Base-by-base conservation (phyloP, 2,329 filamentous ascomycete species). In the Colletotrichum neosansevieriae region DNA sequence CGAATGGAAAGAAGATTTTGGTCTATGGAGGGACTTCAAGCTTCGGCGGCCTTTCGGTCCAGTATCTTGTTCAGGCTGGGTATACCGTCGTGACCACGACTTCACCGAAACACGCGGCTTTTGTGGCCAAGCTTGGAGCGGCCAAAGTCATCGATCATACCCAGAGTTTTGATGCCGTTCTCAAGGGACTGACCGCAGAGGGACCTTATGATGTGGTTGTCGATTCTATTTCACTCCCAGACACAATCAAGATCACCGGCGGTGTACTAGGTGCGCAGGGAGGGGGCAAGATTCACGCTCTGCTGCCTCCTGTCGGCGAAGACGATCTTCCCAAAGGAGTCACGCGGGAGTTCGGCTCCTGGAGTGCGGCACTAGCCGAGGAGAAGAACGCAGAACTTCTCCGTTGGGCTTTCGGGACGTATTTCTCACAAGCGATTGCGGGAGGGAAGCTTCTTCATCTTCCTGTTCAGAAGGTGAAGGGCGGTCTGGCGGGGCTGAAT, bases 11-110 rank as follows among this genome's bases (percentile, higher is more conserved):
- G 24, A 67, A 38, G 17, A 50, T 77, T 11, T 47, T 76, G 44
- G 67, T 79, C 42, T 87, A 84, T 82, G 85, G 85, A 15, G 86
- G 85, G 0, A 80, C 82, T 4, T 81, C 82, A 0, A 78, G 77
- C 12, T 82, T 84, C 0, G 84, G 85, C 2, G 79, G 79, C 49
- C 80, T 79, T 44, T 81, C 80, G 1, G 79, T 85, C 6, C 85
- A 86, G 67, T 75, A 86, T 1, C 78, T 79, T 4, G 74, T 75
- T 5, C 79, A 79, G 0, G 79, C 81, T 2, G 84, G 84, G 0
- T 83, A 82, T 67, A 74, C 80, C 12, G 82, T 86, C 7, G 72
- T 85, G 45, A 75, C 81, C 0, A 84, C 82, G 0, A 78, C 79
- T 0, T 82, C 80, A 0, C 71, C 76, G 10, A 77, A 74, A 32